Evolutionary conservation across 2,329 filamentous ascomycete genomes (phyloP).

Genomic region (Tricladium varicosporioides): DNA sequence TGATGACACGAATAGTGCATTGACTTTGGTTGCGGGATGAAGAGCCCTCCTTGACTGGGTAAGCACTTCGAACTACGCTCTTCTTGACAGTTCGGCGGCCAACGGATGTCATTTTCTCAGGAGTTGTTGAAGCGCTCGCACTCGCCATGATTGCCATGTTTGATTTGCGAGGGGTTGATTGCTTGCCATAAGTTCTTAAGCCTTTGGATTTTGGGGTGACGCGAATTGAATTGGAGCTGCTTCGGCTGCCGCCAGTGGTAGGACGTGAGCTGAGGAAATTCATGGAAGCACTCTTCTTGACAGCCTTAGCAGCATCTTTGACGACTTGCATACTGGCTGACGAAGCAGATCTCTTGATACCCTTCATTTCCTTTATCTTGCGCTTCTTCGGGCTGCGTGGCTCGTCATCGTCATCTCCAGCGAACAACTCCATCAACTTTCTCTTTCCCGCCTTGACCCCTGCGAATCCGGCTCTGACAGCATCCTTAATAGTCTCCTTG

Average conservation of each 20-base stretch:
- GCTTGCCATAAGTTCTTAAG: conserved; percentile 27
- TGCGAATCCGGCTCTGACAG: conserved; percentile 30
- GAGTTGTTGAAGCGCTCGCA: conserved; percentile 10
- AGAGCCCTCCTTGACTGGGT: conserved; percentile 1
- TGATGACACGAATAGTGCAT: conserved; percentile 25
- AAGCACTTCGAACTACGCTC: conserved; percentile 2
- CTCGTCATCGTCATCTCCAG: conserved; percentile 25
- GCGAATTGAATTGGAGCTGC: conserved; percentile 11
- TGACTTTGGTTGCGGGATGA: conserved; percentile 16
- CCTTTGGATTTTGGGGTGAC: conserved; percentile 24
- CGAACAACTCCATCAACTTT: conserved; percentile 54
- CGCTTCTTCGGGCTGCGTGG: conserved; percentile 41
- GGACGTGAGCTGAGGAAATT: conserved; percentile 24
- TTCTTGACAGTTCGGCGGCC: conserved; percentile 8
- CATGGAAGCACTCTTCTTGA: conserved; percentile 40
- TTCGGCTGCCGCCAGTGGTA: conserved; percentile 18
- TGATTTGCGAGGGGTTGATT: conserved; percentile 23
- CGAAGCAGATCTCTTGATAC: conserved; percentile 36
- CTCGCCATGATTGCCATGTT: conserved; percentile 24
- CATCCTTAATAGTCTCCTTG: conserved; percentile 42
- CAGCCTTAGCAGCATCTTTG: conserved; percentile 37
- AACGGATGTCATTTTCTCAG: conserved; percentile 1
- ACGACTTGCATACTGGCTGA: conserved; percentile 34
- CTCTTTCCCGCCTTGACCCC: conserved; percentile 50
- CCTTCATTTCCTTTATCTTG: conserved; percentile 44